Base-by-base conservation (phyloP, 1,284 basidiomycete species). In the Irpex lacteus region DNA sequence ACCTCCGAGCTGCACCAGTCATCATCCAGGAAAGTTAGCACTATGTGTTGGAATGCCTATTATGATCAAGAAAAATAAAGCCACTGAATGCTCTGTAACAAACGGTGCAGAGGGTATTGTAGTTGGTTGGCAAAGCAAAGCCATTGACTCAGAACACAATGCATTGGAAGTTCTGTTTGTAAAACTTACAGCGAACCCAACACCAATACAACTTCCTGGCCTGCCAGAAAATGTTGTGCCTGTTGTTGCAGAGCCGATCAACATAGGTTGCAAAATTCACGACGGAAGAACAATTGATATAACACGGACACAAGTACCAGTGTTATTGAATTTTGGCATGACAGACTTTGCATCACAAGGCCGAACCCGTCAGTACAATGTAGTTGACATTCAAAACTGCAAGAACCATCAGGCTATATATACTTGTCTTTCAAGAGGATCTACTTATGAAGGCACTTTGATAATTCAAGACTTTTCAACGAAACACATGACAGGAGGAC, bases 41-140 rank as follows among this genome's bases (percentile, higher is more conserved):
- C 44, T 81, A 0, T 81, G 79, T 69, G 55, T 74, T 26, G 78
- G 78, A 0, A 69, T 81, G 67, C 80, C 79, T 36, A 68, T 82
- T 0, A 76, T 81, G 68, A 70, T 81, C 3, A 71, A 73, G 37
- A 47, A 70, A 5, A 78, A 80, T 66, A 60, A 70, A 50, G 78
- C 76, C 3, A 79, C 77, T 13, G 76, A 80, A 59, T 59, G 74
- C 3, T 73, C 75, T 60, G 77, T 78, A 8, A 80, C 77, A 11
- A 80, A 79, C 63, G 80, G 78, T 4, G 78, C 78, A 64, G 76
- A 80, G 64, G 79, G 63, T 4, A 65, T 63, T 50, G 74, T 80
- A 0, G 65, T 70, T 47, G 73, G 68, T 3, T 81, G 78, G 78
- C 62, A 72, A n/a, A 32, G 62, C 40, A 19, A 59, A 3, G 15